Conservation (phyloP, 73 alveolate species). For the Stentor roeselii region DNA sequence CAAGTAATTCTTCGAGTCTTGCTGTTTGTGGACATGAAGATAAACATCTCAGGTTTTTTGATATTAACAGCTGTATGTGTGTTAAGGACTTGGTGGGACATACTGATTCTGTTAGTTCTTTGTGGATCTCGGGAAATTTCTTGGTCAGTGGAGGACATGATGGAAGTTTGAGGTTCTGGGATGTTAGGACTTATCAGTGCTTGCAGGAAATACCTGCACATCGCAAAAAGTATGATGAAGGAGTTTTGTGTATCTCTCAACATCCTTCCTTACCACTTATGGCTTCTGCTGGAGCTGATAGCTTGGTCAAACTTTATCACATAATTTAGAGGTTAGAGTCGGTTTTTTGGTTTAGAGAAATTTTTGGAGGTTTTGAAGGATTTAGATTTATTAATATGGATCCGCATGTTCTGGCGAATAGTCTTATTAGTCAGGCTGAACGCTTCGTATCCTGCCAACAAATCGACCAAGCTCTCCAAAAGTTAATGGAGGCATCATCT, state of each 20-base stretch:
- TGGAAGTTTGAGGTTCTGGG: not conserved
- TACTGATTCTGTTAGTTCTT: not conserved
- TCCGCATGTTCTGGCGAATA: too few relatives aligned
- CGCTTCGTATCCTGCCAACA: too few relatives aligned
- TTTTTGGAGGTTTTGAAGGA: too few relatives aligned
- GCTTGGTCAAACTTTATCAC: too few relatives aligned
- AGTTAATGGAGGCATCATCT: not conserved
- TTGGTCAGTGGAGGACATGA: not conserved
- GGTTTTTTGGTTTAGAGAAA: too few relatives aligned
- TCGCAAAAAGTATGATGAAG: not conserved
- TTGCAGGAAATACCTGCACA: not conserved
- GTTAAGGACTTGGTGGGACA: not conserved
- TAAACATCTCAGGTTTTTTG: not conserved
- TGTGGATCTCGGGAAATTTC: not conserved
- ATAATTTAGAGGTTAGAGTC: too few relatives aligned
- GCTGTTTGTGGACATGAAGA: constrained; percentile 10
- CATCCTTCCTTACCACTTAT: too few relatives aligned
- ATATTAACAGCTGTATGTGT: not conserved
- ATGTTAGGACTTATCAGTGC: not conserved
- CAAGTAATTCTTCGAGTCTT: not conserved
- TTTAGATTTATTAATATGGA: too few relatives aligned
- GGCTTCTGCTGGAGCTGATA: too few relatives aligned
- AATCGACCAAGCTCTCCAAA: not conserved
- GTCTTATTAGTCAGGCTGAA: too few relatives aligned
- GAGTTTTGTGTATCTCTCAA: constrained; percentile 5